phyloP scores from a whole-genome alignment of 495 filamentous ascomycete genomes.

The Penicillium desertorum region DNA sequence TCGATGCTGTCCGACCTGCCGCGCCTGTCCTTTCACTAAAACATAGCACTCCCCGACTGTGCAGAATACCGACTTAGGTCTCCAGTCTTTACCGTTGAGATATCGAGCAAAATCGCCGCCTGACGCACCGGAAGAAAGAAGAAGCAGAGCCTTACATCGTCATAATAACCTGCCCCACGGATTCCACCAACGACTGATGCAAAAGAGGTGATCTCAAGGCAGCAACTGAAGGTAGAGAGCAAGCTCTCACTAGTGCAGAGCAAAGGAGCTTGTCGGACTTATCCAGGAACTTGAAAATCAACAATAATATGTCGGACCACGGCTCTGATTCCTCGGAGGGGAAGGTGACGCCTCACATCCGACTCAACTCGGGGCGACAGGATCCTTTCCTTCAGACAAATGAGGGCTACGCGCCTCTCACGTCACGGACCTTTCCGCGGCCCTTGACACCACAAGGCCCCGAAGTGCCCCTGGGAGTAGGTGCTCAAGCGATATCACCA shows the following conservation, averaged over 20 bases:
- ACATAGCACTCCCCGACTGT: conserved; percentile 19
- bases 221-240: background rate
- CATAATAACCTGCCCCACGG: background rate
- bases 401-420: conserved; percentile 29
- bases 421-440: conserved; percentile 24
- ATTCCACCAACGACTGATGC: conserved; percentile 4
- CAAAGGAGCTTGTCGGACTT: background rate
- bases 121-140: background rate
- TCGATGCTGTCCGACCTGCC: conserved; percentile 30
- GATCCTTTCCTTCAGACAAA: conserved; percentile 46
- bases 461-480: conserved; percentile 13
- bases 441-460: conserved; percentile 25
- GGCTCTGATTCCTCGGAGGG: conserved; percentile 14
- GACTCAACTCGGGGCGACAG: conserved; percentile 58
- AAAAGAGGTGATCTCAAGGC: background rate
- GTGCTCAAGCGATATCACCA: conserved; percentile 25
- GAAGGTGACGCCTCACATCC: conserved; percentile 50
- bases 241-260: background rate
- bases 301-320: conserved; percentile 24
- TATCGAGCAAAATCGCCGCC: background rate
- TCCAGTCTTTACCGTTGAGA: conserved; percentile 16
- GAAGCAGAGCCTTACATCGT: background rate
- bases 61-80: background rate
- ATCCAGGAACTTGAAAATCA: background rate
- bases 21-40: conserved; percentile 31